Percentiles rank a stretch among this genome's conserved stretches.
Conservation (phyloP, 768 basidiomycete genomes). For the Tylopilus felleus region DNA sequence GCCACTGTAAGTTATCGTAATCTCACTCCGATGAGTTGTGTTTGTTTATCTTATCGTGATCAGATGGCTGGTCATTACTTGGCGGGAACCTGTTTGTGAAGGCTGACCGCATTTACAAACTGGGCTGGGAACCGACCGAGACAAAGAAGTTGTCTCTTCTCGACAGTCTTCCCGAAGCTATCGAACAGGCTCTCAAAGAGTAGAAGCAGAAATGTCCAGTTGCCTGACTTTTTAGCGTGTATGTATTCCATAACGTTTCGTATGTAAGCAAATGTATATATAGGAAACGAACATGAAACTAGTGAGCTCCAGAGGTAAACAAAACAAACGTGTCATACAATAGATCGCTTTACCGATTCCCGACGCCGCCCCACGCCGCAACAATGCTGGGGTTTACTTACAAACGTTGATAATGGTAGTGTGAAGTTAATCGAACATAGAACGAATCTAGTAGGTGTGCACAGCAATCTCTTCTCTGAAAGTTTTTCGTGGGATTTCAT, state of each 20-base stretch:
- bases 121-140: slow-evolving; percentile 40
- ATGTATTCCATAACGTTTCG: slow-evolving; percentile 1
- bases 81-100: slow-evolving; percentile 39
- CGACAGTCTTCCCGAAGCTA: slow-evolving; percentile 30
- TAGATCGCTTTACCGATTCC: neutral
- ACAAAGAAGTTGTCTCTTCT: slow-evolving; percentile 26
- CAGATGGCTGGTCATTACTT: slow-evolving; percentile 41
- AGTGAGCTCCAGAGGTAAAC: neutral
- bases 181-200: slow-evolving; percentile 22
- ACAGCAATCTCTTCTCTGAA: neutral
- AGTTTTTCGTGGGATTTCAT: neutral
- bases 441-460: slow-evolving; percentile 15
- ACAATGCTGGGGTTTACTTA: slow-evolving; percentile 3
- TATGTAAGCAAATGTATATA: slow-evolving; percentile 1
- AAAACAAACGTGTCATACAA: neutral
- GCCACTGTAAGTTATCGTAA: slow-evolving; percentile 34
- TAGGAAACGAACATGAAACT: slow-evolving; percentile 4
- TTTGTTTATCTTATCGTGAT: neutral
- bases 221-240: neutral
- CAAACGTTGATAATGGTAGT: neutral
- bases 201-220: neutral
- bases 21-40: neutral
- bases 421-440: slow-evolving; percentile 3
- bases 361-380: neutral
- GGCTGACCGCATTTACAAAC: slow-evolving; percentile 32